Evolutionary conservation across 768 basidiomycete genomes (phyloP), one percentile per base, ranked within the genome.

Genomic region (Floccularia luteovirens): DNA sequence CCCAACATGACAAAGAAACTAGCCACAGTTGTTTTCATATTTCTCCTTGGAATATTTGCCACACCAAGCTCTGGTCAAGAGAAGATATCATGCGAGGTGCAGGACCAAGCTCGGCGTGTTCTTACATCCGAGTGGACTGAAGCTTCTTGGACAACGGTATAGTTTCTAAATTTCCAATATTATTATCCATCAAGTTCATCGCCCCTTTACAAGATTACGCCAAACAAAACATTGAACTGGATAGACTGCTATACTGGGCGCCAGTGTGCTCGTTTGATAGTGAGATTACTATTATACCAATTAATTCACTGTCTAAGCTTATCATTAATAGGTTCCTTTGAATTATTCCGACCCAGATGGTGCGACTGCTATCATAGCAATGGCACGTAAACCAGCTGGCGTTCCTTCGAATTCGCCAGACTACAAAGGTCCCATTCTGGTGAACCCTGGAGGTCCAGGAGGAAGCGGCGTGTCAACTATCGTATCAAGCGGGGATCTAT

Each of bases 401-500:
- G 41, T 66, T 1, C 46, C 55, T 1, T 30, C 38, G 1, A 42
- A 32, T 12, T 57, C 59, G 0, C 43, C 50, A 2, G 46, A 54
- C 4, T 72, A 71, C 43, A 62, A 61, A 19, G 72, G 72, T 0
- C 70, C 69, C 1, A 53, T 72, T 10, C 49, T 72, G 2, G 56
- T 69, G 46, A 72, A 72, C 38, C 70, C 69, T 1, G 68, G 71
- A n/a, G 70, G 72, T 1, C 72, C 70, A 1, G 72, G 71, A 5
- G 65, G 62, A 2, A 66, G 66, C 42, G 70, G 72, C 3, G 61
- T 71, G 4, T 49, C 53, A 3, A 17, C 60, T 0, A 44, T 64
- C 17, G 20, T 48, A 3, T n/a, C 12, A 3, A 2, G 27, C 0
- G 69, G 61, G 1, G 42, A 49, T 7, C 23, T 38, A 1, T 37